Base-by-base conservation (phyloP, 1,284 basidiomycete species). In the Phlebopus sp. region DNA sequence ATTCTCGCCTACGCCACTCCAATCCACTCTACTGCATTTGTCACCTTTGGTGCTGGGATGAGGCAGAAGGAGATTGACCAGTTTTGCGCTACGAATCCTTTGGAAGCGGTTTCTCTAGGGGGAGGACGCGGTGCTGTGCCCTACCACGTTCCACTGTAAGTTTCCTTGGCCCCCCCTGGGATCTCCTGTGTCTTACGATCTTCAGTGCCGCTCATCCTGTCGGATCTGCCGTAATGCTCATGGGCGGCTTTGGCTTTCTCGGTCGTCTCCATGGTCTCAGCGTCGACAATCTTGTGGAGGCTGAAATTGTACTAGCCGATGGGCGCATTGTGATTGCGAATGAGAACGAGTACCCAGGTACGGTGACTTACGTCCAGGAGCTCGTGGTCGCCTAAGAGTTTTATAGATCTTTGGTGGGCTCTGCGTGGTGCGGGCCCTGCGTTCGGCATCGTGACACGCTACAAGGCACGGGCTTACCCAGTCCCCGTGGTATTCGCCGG, bases 211-310 rank as follows among this genome's bases (percentile, higher is more conserved):
- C 86, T 19, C 86, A 89, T 56, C 86, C 86, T 1, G 82, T 80
- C 2, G 89, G 89, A 14, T 86, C 90, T 36, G 84, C 86, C 9
- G 83, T 90, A 45, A 90, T 93, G 85, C 69, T 94, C 50, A 79
- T 90, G 2, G 91, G 88, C 11, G 93, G 93, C 0, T 96, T 95
- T 59, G 92, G 93, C 1, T 96, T 95, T 69, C 69, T 94, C 36
- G 84, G 87, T 38, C 77, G 93, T 42, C 71, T 92, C 55, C 81
- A 87, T 53, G 93, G 93, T 4, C 72, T 96, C 46, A 92, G 88
- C 47, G 80, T 91, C 60, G 92, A 94, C 63, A 89, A 87, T 58
- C 69, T 94, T 18, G 83, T 93, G 11, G 92, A 93, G 56, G 86
- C 86, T 1, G 86, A 93, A 67, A 83, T 92, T 72, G 88, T 92